Evolutionary conservation across 31 red algal genomes (phyloP), one percentile per base, ranked within the genome.

Genomic region (Endocladia muricata): DNA sequence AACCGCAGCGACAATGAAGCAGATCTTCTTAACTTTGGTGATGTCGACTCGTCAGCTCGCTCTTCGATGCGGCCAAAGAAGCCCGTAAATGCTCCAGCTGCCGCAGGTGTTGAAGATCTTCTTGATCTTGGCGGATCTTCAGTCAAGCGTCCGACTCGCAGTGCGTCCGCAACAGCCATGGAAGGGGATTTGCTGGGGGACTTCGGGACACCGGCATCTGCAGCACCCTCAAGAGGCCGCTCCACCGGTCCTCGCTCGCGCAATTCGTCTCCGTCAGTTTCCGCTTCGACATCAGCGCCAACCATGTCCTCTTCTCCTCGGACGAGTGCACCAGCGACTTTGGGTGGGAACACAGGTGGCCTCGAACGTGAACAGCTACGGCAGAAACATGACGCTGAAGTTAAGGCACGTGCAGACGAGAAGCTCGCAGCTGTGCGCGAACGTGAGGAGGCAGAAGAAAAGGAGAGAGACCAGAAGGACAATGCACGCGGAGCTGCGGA

Each of bases 161-260:
- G n/a, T n/a, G 13, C 68, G 2, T 76, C 86, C 17, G 36, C 86
- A 2, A 29, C 89, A 32, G 37, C 70, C 2, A 52, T 67, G 71
- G 91, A 94, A 55, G 91, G 91, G 23, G 91, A 94, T 81, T 48
- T 94, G 21, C 34, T 94, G 26, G 91, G 91, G 19, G 91, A 75
- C 35, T 86, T 94, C 25, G 61, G 65, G 1, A n/a, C n/a, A n/a
- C 56, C 52, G 4, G 23, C 79, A 41, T 8, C 70, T 0, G n/a
- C 42, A 13, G 44, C 71, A 17, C 56, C 88, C 73, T 44, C 90
- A 28, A 58, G 30, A 28, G 30, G 55, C 32, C 52, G 84, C 22
- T 86, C 84, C 2, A 56, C 78, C 3, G 42, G 55, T 30, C 47
- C 74, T 41, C 77, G 70, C 13, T 3, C 31, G 2, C 47, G 39